Percentiles rank a stretch among this genome's conserved stretches.
phyloP scores from a whole-genome alignment of 2,329 filamentous ascomycete genomes.

The Cordyceps cicadae region DNA sequence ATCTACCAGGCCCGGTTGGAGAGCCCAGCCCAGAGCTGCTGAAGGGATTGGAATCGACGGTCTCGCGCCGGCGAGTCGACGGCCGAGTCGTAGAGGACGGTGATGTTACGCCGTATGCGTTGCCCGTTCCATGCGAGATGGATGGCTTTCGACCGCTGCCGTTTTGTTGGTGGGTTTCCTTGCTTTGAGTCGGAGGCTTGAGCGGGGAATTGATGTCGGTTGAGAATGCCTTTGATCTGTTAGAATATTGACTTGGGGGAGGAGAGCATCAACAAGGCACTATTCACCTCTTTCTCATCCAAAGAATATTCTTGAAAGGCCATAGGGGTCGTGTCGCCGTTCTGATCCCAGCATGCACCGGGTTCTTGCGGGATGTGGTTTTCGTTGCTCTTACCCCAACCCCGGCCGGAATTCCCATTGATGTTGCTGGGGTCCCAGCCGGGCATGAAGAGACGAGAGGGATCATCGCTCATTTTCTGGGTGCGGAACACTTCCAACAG shows the following conservation, averaged over 20 bases:
- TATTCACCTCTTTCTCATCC: conserved; percentile 52
- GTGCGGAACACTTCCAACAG: conserved; percentile 63
- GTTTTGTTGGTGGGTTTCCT: conserved; percentile 49
- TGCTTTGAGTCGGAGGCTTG: conserved; percentile 74
- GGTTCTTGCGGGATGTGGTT: conserved; percentile 67
- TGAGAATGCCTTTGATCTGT: conserved; percentile 56
- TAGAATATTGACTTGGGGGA: not conserved
- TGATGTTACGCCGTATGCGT: conserved; percentile 62
- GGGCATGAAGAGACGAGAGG: conserved; percentile 59
- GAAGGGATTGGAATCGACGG: conserved; percentile 59
- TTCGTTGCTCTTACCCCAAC: conserved; percentile 74
- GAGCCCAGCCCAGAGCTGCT: conserved; percentile 47
- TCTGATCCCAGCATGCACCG: conserved; percentile 84
- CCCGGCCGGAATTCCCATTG: conserved; percentile 54
- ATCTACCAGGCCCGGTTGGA: conserved; percentile 51
- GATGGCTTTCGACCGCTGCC: conserved; percentile 73
- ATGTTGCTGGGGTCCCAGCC: conserved; percentile 71
- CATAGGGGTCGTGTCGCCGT: conserved; percentile 62
- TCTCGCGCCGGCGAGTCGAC: conserved; percentile 73
- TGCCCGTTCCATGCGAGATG: conserved; percentile 60
- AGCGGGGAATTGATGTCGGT: conserved; percentile 88
- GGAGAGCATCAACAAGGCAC: not conserved
- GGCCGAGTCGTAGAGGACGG: conserved; percentile 65
- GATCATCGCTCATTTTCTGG: conserved; percentile 41
- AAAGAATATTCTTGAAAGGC: conserved; percentile 60